These are phyloP conservation scores for Mrakia gelida DNA, from an alignment of 768 basidiomycete species.

Conservation along the genomic window DNA sequence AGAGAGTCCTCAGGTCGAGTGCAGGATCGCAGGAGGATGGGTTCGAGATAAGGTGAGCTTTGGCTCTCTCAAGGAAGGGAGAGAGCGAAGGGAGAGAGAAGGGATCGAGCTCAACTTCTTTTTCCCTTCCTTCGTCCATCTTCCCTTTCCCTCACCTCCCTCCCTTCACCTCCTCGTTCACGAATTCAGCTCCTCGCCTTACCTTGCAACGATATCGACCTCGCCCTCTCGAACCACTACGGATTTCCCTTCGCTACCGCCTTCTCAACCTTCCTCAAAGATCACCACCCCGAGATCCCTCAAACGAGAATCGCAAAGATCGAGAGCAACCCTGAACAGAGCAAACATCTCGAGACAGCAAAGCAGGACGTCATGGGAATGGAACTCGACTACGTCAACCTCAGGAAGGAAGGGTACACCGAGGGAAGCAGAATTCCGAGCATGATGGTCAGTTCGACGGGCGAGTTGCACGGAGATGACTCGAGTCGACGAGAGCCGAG, in stretches of 20 bases:
- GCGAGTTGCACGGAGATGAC: neutral
- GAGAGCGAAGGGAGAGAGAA: neutral
- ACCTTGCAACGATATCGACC: constrained; percentile 85
- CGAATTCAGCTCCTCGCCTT: constrained; percentile 61
- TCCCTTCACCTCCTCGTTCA: neutral
- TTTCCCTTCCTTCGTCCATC: neutral
- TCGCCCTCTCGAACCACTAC: constrained; percentile 84
- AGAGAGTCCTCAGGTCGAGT: constrained; percentile 54
- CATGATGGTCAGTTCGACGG: constrained; percentile 59
- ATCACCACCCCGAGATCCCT: constrained; percentile 37
- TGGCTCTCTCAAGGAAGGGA: neutral
- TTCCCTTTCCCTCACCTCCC: neutral
- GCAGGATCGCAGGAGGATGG: constrained; percentile 97
- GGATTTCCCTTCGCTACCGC: constrained; percentile 80
- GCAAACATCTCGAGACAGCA: constrained; percentile 95
- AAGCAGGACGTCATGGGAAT: constrained; percentile 71
- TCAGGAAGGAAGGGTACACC: constrained; percentile 88
- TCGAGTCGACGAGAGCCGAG: no score
- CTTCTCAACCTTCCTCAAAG: constrained; percentile 61
- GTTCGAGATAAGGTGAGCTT: constrained; percentile 86
- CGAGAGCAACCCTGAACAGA: constrained; percentile 91
- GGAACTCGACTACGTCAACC: constrained; percentile 88
- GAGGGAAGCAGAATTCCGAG: constrained; percentile 82
- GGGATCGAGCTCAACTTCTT: neutral
- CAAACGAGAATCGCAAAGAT: constrained; percentile 64